Evolutionary conservation across 768 basidiomycete species (phyloP).

Genomic region (Dioszegia hungarica): DNA sequence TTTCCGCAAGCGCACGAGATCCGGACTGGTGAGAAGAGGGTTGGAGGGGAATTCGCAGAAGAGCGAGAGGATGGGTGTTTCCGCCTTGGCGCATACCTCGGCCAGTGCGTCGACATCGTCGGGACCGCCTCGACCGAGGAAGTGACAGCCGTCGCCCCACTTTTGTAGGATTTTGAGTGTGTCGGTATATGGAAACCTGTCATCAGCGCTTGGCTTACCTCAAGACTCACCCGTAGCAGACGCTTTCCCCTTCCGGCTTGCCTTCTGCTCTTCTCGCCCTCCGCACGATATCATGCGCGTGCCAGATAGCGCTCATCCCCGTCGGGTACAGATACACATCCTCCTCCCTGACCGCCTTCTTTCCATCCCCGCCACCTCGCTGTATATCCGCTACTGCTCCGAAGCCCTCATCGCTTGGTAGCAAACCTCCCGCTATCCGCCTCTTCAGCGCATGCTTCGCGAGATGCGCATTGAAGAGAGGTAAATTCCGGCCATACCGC

Average conservation of each 20-base stretch:
- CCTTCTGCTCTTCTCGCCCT: constrained; percentile 52
- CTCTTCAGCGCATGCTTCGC: constrained; percentile 85
- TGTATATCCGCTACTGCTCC: constrained; percentile 35
- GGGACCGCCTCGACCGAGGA: constrained; percentile 75
- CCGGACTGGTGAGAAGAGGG: constrained; percentile 78
- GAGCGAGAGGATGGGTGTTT: constrained; percentile 67
- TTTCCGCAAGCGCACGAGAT: constrained; percentile 66
- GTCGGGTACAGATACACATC: constrained; percentile 84
- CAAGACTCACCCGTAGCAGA: constrained; percentile 79
- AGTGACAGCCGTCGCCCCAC: constrained; percentile 91
- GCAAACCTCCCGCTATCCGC: constrained; percentile 78
- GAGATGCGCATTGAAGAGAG: constrained; percentile 63
- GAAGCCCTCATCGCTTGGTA: constrained; percentile 57
- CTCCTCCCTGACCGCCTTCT: constrained; percentile 63
- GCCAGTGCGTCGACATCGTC: constrained; percentile 71
- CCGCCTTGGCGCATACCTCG: constrained; percentile 53
- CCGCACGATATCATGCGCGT: constrained; percentile 66
- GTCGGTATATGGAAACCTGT: constrained; percentile 89
- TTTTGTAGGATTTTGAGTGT: constrained; percentile 90
- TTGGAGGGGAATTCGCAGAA: constrained; percentile 96
- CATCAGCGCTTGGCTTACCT: neutral
- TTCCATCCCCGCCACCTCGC: constrained; percentile 34
- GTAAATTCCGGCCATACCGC: constrained; percentile 86
- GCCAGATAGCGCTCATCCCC: constrained; percentile 95
- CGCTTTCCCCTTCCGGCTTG: constrained; percentile 62